Evolutionary conservation across 768 basidiomycete genomes (phyloP).

Genomic region (Amanita exitialis): DNA sequence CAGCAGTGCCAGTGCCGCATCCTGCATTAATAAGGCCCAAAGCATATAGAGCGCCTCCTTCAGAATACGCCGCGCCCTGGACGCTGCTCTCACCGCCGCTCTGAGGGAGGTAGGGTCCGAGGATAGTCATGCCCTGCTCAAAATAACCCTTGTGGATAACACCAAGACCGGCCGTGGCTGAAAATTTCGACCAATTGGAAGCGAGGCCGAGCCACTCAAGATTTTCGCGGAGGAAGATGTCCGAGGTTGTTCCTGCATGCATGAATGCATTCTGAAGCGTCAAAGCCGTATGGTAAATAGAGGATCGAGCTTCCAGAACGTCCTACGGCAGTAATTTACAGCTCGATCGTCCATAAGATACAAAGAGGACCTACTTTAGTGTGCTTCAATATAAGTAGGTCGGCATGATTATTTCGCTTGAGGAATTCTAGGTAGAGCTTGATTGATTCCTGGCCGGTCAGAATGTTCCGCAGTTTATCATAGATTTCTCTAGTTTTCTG

Average conservation of each 20-base stretch:
- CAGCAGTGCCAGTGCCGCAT: constrained; percentile 70
- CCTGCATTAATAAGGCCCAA: constrained; percentile 92
- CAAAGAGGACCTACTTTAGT: constrained; percentile 54
- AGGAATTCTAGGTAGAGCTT: constrained; percentile 94
- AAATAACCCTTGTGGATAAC: constrained; percentile 98
- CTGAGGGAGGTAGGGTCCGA: constrained; percentile 89
- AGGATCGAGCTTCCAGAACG: constrained; percentile 84
- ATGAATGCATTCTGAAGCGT: constrained; percentile 97
- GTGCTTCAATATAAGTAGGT: constrained; percentile 83
- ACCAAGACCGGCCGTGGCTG: constrained; percentile 92
- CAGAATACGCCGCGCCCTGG: constrained; percentile 77
- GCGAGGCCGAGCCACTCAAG: constrained; percentile 94
- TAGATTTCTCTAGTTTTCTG: constrained; percentile 55
- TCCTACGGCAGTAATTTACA: constrained; percentile 43
- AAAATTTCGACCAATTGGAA: constrained; percentile 98
- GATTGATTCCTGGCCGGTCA: constrained; percentile 87
- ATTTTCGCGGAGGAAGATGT: constrained; percentile 88
- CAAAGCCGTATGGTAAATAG: constrained; percentile 94
- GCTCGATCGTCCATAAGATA: not conserved
- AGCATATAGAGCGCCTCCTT: constrained; percentile 94
- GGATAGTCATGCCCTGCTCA: constrained; percentile 84
- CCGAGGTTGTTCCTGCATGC: constrained; percentile 96
- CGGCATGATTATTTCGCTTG: constrained; percentile 87
- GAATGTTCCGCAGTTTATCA: constrained; percentile 71
- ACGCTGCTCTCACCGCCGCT: constrained; percentile 66